Base-by-base conservation (phyloP, 1,139 yeast species). In the Yamadazyma siamensis region DNA sequence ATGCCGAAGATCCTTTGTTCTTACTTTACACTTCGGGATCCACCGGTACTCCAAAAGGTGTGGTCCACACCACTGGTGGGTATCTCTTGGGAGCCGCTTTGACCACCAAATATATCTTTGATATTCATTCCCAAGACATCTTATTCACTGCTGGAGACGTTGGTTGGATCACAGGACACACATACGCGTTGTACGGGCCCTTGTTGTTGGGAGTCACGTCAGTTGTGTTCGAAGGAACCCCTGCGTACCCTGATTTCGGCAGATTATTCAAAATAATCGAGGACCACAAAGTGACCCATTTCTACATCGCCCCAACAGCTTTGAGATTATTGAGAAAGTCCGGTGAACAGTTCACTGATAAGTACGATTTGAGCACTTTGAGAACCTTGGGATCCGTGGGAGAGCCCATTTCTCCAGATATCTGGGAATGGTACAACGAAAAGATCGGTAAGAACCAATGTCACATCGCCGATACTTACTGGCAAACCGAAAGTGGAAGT, bases 121-220 rank as follows among this genome's bases (percentile, higher is more conserved):
- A 94, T 60, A 74, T 91, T 36, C 95, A 87, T 57, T 77, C 80
- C 32, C 83, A 84, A 49, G 98, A 91, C 60, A 75, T 84, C 33
- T 70, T 91, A 40, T 91, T 91, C 72, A 89, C 97, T 31, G 96
- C 97, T 33, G 97, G 97, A 59, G 98, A 91, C 61, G 95, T 91
- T 32, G 98, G 98, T 59, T 91, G 98, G 98, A 91, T 91, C 56
- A 91, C 98, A 24, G 98, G 98, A 49, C 98, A 91, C 64, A 83
- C 97, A 22, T 91, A 91, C 54, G 96, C 95, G 21, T 70, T 89
- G 40, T 91, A 91, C 57, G 97, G 97, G 42, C 97, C 98, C 35
- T 75, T 91, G 50, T 62, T 78, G 31, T 71, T 87, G 36, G 98
- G 98, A 59, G 80, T 87, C 36, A 84, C 97, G 33, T 80, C 96